Evolutionary conservation across 768 basidiomycete genomes (phyloP).

Genomic region (Trametes punicea): DNA sequence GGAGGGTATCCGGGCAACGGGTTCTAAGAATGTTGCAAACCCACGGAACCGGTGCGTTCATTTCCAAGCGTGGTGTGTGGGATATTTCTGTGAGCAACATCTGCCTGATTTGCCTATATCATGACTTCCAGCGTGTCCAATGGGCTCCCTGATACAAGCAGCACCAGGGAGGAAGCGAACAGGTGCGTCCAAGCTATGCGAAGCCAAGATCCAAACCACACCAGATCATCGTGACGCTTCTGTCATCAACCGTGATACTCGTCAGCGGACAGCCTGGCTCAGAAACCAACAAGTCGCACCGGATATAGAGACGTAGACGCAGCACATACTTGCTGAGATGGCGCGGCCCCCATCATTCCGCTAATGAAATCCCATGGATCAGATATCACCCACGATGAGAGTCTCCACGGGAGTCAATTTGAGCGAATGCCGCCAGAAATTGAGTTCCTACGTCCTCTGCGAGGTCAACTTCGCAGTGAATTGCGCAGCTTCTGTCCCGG

Average conservation of each 20-base stretch:
- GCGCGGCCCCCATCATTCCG: background rate
- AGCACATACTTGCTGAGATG: background rate
- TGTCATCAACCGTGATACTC: no score
- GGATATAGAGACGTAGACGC: background rate
- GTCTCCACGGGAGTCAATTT: background rate
- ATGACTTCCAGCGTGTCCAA: background rate
- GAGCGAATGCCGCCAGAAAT: background rate
- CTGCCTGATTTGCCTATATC: background rate
- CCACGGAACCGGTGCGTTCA: background rate
- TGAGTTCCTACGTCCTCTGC: background rate
- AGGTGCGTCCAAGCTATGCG: slow-evolving; percentile 1
- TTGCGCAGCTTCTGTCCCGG: background rate
- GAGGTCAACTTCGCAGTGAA: background rate
- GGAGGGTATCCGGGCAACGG: no score
- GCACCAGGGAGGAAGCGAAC: no score
- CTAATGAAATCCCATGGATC: background rate
- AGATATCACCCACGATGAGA: background rate
- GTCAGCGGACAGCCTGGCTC: no score
- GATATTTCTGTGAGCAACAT: background rate
- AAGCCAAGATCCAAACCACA: no score
- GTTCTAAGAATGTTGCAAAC: no score
- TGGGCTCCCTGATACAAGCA: no score
- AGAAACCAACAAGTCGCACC: background rate
- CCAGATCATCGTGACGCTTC: no score
- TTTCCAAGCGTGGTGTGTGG: no score